Conservation (phyloP, 2,329 filamentous ascomycete genomes). For the Sporothrix inflata region DNA sequence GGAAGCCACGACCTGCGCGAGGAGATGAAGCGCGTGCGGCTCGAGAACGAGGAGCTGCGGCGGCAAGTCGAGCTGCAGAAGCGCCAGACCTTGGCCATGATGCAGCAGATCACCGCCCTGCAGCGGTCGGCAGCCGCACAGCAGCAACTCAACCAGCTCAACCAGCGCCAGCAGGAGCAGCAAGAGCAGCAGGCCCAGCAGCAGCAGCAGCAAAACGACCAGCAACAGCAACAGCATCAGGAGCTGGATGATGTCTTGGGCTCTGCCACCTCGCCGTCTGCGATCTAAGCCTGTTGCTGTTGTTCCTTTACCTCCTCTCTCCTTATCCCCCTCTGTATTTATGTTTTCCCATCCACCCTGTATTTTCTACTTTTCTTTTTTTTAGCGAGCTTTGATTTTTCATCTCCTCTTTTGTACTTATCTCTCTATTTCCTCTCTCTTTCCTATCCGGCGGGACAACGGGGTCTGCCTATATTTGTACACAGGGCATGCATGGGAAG, state of each 20-base stretch:
- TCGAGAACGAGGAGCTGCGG: constrained; percentile 64
- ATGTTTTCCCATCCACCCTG: neutral
- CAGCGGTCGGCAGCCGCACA: constrained; percentile 45
- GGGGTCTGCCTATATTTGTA: neutral
- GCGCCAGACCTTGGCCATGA: constrained; percentile 51
- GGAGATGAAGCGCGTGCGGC: constrained; percentile 68
- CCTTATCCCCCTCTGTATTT: neutral
- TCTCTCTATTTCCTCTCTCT: neutral
- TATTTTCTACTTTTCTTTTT: neutral
- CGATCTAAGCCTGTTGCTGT: neutral
- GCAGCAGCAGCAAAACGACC: neutral
- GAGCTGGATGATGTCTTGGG: neutral
- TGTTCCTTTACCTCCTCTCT: neutral
- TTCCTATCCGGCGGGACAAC: neutral
- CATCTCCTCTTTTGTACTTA: neutral
- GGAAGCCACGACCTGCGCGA: constrained; percentile 55
- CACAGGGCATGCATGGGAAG: constrained; percentile 16
- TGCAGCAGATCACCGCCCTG: constrained; percentile 53
- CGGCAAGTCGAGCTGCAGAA: constrained; percentile 54
- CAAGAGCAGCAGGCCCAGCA: neutral
- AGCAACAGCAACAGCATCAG: neutral
- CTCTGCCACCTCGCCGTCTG: neutral
- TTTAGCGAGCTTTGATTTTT: neutral
- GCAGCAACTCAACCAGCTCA: constrained; percentile 25
- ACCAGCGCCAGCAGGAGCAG: constrained; percentile 24